Evolutionary conservation across 352 stramenopile species (phyloP).

Genomic region (Thalassiosira sp.): DNA sequence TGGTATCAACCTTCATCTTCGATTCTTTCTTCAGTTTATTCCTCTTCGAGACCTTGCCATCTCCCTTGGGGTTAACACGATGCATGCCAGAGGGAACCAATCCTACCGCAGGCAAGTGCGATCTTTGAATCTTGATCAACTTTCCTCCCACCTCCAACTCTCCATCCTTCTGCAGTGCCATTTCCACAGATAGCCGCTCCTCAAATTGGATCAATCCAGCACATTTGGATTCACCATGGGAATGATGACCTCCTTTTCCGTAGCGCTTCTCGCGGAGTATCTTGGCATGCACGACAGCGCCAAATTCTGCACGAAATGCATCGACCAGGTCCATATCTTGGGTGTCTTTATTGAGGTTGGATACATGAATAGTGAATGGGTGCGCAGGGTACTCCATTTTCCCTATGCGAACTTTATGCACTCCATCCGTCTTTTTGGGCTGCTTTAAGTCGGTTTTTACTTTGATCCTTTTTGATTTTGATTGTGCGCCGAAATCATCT

Average conservation of each 20-base stretch:
- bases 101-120: conserved; percentile 67
- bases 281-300: conserved; percentile 76
- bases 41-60: conserved; percentile 57
- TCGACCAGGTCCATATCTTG: conserved; percentile 83
- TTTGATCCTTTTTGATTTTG: conserved; percentile 38
- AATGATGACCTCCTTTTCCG: conserved; percentile 40
- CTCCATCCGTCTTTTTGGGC: conserved; percentile 44
- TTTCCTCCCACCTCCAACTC: conserved; percentile 71
- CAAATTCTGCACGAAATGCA: conserved; percentile 62
- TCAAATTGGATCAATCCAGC: conserved; percentile 81
- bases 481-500: conserved; percentile 7
- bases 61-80: conserved; percentile 51
- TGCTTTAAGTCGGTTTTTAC: conserved; percentile 53
- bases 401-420: conserved; percentile 69
- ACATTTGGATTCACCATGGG: conserved; percentile 71
- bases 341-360: conserved; percentile 59
- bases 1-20: conserved; percentile 20
- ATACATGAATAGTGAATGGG: conserved; percentile 80
- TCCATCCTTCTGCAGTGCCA: conserved; percentile 64
- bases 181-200: conserved; percentile 70
- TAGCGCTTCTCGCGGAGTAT: conserved; percentile 77
- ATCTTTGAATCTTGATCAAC: conserved; percentile 69
- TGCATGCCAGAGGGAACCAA: conserved; percentile 75
- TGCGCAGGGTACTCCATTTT: conserved; percentile 80
- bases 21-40: conserved; percentile 47